These are phyloP conservation scores for Penicillium sp. DNA, from an alignment of 2,329 filamentous ascomycete species.

Conservation along the genomic window DNA sequence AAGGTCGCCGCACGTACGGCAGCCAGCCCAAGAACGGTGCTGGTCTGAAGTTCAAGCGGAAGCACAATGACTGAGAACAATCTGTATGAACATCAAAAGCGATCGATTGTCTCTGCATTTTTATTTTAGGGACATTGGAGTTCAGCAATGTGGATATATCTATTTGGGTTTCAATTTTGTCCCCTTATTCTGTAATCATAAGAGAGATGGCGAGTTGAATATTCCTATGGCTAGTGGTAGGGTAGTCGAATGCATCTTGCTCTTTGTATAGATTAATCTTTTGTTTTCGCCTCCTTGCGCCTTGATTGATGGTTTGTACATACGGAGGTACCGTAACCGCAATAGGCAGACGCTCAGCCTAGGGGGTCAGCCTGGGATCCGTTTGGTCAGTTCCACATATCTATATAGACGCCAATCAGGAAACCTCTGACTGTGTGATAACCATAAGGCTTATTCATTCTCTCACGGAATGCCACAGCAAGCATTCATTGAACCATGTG, in stretches of 20 bases:
- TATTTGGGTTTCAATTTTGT: slow-evolving; percentile 20
- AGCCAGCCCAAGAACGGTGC: slow-evolving; percentile 67
- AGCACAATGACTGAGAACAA: slow-evolving; percentile 36
- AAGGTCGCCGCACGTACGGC: slow-evolving; percentile 68
- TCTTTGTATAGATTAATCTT: background rate
- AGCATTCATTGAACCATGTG: slow-evolving; percentile 3
- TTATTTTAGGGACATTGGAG: slow-evolving; percentile 22
- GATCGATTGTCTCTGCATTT: slow-evolving; percentile 24
- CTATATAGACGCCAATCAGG: background rate
- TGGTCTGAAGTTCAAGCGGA: slow-evolving; percentile 55
- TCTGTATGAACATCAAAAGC: slow-evolving; percentile 24
- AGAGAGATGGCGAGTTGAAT: background rate
- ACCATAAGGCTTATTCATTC: background rate
- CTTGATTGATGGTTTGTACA: background rate
- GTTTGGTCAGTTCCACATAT: background rate
- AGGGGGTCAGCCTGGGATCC: background rate
- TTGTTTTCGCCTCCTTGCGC: background rate
- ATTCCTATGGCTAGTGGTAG: background rate
- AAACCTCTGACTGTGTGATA: background rate
- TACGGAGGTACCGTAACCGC: background rate
- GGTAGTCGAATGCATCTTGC: background rate
- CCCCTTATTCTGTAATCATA: background rate
- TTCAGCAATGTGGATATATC: slow-evolving; percentile 29
- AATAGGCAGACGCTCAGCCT: background rate
- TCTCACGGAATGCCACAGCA: background rate